Base-by-base conservation (phyloP, 2,329 filamentous ascomycete species). In the Botryotinia convoluta region DNA sequence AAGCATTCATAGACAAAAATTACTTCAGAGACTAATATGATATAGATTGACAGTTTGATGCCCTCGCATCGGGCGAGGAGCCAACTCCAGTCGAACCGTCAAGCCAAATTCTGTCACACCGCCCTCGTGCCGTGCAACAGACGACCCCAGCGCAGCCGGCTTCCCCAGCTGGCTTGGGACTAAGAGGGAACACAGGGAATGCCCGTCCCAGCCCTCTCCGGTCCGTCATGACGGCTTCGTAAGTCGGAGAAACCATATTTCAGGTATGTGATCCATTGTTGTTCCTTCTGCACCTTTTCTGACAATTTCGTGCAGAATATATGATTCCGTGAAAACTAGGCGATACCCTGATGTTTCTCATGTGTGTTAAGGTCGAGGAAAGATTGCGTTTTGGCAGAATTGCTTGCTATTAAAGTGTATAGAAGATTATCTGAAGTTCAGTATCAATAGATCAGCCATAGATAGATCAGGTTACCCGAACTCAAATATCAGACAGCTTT, bases 21-120 rank as follows among this genome's bases (percentile, higher is more conserved):
- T n/a, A 69, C 75, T 71, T 77, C 73, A 48, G 14, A 65, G 37
- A 67, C 76, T 78, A 74, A 73, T 39, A 57, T 63, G 67, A 18
- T 42, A 74, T 79, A 92, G 90, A 97, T 96, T 95, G 93, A 95
- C 92, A 91, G 88, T 89, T 90, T 90, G 90, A 93, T 87, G 87
- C 89, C 93, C 93, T 95, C 93, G 93, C 91, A 84, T 83, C 86
- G 83, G 88, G 91, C 93, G 95, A 97, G 95, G 94, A 92, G 90
- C 87, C 87, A 87, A 87, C 88, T 91, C 92, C 89, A 89, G 87
- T 84, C 85, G 83, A 81, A 78, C 78, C 80, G 78, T 83, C 82
- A 82, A 80, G 79, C 82, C 81, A 81, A 77, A 80, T 78, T 79
- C 81, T 81, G 81, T 79, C 82, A 82, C 82, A 83, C 81, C 80